phyloP scores from a whole-genome alignment of 2,329 filamentous ascomycete species.

The Xylaria arbuscula region DNA sequence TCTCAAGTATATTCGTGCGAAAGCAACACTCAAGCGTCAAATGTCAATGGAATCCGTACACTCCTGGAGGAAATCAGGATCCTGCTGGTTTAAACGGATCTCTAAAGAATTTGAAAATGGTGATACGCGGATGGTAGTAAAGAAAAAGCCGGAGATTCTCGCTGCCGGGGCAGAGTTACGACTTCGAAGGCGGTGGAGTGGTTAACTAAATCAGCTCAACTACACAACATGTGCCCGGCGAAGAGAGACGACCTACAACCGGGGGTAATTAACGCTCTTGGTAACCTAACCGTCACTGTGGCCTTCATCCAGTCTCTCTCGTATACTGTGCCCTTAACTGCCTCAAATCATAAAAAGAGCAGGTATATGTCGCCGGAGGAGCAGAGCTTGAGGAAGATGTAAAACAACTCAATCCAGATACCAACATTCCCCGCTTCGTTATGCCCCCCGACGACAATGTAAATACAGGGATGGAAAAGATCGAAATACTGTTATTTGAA shows the following conservation, averaged over 20 bases:
- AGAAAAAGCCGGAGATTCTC: conserved; percentile 55
- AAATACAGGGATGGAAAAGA: conserved; percentile 53
- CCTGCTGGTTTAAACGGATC: conserved; percentile 58
- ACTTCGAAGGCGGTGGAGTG: conserved; percentile 53
- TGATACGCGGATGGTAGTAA: conserved; percentile 54
- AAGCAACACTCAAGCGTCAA: conserved; percentile 55
- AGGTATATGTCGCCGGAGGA: conserved; percentile 51
- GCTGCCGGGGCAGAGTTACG: conserved; percentile 49
- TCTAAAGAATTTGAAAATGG: conserved; percentile 53
- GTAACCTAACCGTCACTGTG: conserved; percentile 53
- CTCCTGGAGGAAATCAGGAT: conserved; percentile 47
- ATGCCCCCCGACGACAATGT: conserved; percentile 57
- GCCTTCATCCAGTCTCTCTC: conserved; percentile 56
- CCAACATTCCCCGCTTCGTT: conserved; percentile 56
- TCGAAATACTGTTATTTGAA: conserved; percentile 53
- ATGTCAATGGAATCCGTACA: conserved; percentile 54
- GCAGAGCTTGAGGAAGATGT: conserved; percentile 54
- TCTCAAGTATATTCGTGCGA: conserved; percentile 56
- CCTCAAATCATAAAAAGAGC: conserved; percentile 54
- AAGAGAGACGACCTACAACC: conserved; percentile 52
- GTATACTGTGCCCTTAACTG: conserved; percentile 50
- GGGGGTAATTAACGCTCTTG: conserved; percentile 51
- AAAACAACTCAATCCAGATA: conserved; percentile 50
- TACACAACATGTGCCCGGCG: conserved; percentile 51
- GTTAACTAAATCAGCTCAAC: conserved; percentile 55